phyloP scores from a whole-genome alignment of 495 filamentous ascomycete species.

The Evernia prunastri region DNA sequence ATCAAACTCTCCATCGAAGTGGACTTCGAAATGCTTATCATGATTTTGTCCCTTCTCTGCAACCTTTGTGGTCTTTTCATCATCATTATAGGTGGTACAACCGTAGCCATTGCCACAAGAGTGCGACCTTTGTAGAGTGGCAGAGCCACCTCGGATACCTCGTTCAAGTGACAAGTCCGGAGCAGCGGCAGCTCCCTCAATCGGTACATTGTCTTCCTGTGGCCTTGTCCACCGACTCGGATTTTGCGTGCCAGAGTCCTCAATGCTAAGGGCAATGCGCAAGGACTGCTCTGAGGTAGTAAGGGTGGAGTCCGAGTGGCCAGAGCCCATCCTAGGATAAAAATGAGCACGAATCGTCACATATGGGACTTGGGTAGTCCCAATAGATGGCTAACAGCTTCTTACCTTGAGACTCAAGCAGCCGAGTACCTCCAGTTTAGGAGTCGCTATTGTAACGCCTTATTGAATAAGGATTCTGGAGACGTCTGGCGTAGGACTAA shows the following conservation, averaged over 20 bases:
- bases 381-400: background rate
- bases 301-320: constrained; percentile 6
- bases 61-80: constrained; percentile 10
- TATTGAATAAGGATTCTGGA: background rate
- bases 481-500: background rate
- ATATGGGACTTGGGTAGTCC: background rate
- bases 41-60: background rate
- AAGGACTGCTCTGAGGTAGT: constrained; percentile 4
- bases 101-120: constrained; percentile 22
- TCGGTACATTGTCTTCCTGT: background rate
- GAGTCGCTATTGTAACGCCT: background rate
- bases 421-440: background rate
- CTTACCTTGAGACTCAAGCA: background rate
- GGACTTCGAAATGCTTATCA: constrained; percentile 48
- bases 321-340: background rate
- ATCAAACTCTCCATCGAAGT: constrained; percentile 68
- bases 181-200: constrained; percentile 5
- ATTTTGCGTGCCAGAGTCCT: background rate
- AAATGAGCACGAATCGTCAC: background rate
- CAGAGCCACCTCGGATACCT: background rate
- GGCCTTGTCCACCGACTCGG: background rate
- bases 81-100: constrained; percentile 13
- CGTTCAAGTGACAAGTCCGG: background rate
- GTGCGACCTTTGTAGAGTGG: constrained; percentile 10
- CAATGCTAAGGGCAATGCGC: background rate